Conservation (phyloP, 192 early-diverging fungal species). For the Coemansia sp. region DNA sequence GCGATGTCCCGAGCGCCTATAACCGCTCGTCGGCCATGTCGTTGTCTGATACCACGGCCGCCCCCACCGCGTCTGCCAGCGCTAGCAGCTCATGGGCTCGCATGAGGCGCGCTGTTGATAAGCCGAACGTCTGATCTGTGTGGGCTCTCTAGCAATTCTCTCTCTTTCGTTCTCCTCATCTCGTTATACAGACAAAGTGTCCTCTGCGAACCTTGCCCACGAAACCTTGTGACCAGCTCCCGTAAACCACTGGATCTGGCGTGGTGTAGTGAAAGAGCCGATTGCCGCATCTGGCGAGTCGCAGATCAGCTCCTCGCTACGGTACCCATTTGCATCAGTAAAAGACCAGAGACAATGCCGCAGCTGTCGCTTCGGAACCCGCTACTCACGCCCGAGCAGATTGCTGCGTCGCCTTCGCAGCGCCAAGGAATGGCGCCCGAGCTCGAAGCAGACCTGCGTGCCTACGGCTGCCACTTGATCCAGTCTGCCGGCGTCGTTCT, state of each 20-base stretch:
- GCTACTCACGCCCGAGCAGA: constrained; percentile 65
- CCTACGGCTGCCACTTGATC: constrained; percentile 77
- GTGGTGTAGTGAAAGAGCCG: no score
- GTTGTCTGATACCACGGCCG: constrained; percentile 23
- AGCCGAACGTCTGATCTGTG: constrained; percentile 10
- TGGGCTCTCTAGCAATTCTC: no score
- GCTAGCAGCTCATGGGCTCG: constrained; percentile 42
- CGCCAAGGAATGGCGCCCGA: constrained; percentile 54
- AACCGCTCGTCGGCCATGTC: constrained; percentile 20
- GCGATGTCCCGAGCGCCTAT: constrained; percentile 2
- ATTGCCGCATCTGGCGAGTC: no score
- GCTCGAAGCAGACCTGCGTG: constrained; percentile 68
- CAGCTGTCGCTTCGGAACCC: constrained; percentile 75
- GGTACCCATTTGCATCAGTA: no score
- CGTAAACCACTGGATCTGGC: no score
- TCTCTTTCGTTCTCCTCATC: background rate
- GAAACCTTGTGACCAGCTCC: no score
- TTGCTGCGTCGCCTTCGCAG: constrained; percentile 60
- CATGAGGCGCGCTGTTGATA: constrained; percentile 32
- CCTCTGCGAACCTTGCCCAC: no score
- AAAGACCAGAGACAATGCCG: no score
- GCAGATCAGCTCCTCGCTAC: no score
- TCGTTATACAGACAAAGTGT: no score
- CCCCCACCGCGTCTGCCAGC: constrained; percentile 28
- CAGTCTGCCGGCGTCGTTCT: constrained; percentile 73